Base-by-base conservation (phyloP, 2,329 filamentous ascomycete genomes). In the Monilinia aucupariae region DNA sequence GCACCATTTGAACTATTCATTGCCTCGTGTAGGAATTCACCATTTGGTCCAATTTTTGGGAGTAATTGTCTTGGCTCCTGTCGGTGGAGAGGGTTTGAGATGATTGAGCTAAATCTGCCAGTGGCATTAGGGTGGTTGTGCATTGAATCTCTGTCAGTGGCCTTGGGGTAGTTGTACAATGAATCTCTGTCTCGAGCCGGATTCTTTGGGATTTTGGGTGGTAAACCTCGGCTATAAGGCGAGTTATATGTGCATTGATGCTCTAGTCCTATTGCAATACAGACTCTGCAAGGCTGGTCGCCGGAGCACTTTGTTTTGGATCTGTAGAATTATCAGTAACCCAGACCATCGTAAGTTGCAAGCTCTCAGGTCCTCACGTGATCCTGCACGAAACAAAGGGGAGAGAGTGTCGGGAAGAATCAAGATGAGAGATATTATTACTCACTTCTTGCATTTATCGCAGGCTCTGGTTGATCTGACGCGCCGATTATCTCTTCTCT, bases 391-490 rank as follows among this genome's bases (percentile, higher is more conserved):
- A 3, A 37, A 25, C n/a, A 6, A 25, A 25, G 54, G 30, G 54
- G 37, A 22, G 45, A 17, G 12, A 55, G 32, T 25, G 22, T 8
- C n/a, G 8, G 30, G 9, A 39, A 34, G 15, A 54, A 47, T 10
- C 8, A 41, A 47, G 0, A 39, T 5, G 13, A 39, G 27, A n/a
- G n/a, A 22, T 30, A 43, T 30, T 30, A 43, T 30, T 20, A 68
- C 74, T 71, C 68, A 79, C 78, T 74, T 78, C 70, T 80, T 80
- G 70, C 78, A 81, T 59, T 75, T 71, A 69, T 80, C 78, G 65
- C 79, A 80, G 12, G 79, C 78, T 32, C 79, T 74, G 62, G 76
- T 80, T 53, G 79, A 78, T 53, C 78, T 62, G 3, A 45, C 62
- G 4, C 68, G 59, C 13, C 65, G 61, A n/a, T 12, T 12, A 5